These are phyloP conservation scores for Tripterygium wilfordii DNA, from an alignment of 177 flowering plant species.

Conservation along the genomic window DNA sequence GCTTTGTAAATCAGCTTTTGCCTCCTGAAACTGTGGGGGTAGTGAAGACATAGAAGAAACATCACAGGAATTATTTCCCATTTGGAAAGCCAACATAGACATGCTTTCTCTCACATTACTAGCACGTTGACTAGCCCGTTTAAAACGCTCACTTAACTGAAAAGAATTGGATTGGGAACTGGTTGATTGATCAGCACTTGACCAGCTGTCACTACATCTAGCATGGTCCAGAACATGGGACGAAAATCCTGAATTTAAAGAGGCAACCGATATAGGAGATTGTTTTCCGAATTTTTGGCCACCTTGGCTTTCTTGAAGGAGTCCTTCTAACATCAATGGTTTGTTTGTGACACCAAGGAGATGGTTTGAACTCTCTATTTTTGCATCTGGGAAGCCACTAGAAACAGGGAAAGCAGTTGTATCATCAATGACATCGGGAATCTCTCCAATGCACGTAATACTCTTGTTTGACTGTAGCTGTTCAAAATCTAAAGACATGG, in stretches of 20 bases:
- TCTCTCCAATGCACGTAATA: conserved; percentile 17
- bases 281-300: conserved; percentile 25
- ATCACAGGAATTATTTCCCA: conserved; percentile 21
- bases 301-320: conserved; percentile 21
- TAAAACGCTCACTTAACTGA: conserved; percentile 19
- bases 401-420: conserved; percentile 24
- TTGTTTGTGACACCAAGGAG: conserved; percentile 29
- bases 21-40: conserved; percentile 23
- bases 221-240: conserved; percentile 32
- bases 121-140: conserved; percentile 16
- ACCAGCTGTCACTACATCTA: conserved; percentile 45
- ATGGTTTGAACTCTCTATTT: conserved; percentile 26
- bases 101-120: conserved; percentile 23
- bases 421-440: conserved; percentile 21
- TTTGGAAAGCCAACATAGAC: conserved; percentile 18
- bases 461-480: conserved; percentile 36
- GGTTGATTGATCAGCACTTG: conserved; percentile 31
- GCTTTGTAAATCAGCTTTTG: conserved; percentile 30
- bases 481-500: conserved; percentile 44
- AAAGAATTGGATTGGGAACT: conserved; percentile 27
- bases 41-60: conserved; percentile 21
- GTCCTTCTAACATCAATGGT: conserved; percentile 31
- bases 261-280: conserved; percentile 18
- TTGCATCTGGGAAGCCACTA: conserved; percentile 26
- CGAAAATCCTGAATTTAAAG: conserved; percentile 28